Percentiles rank a stretch among this genome's conserved stretches.
Evolutionary conservation across 352 stramenopile genomes (phyloP).

Genomic region (Phytophthora tubulina): DNA sequence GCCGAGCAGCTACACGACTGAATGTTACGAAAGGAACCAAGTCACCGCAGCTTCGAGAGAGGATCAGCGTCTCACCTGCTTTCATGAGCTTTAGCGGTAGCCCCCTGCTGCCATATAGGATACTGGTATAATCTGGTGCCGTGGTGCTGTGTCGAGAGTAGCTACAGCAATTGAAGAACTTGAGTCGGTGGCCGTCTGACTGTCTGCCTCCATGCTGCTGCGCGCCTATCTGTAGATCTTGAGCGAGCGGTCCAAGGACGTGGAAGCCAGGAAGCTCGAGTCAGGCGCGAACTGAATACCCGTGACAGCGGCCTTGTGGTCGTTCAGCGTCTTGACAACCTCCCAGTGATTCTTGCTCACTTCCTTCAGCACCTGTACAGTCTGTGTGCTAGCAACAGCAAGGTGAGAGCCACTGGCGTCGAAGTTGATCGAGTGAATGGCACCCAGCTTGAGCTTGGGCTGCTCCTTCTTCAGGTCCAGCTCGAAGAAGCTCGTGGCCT

Average conservation of each 20-base stretch:
- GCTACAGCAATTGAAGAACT: slow-evolving; percentile 10
- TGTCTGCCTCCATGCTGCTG: background rate
- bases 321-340: slow-evolving; percentile 64
- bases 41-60: slow-evolving; percentile 7
- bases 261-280: slow-evolving; percentile 70
- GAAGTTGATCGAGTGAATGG: slow-evolving; percentile 68
- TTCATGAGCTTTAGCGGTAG: slow-evolving; percentile 2
- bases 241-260: slow-evolving; percentile 81
- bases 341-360: slow-evolving; percentile 72
- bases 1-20: slow-evolving; percentile 15
- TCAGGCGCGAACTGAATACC: slow-evolving; percentile 66
- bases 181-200: background rate
- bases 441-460: slow-evolving; percentile 48
- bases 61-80: slow-evolving; percentile 23
- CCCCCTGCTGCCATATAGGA: slow-evolving; percentile 3
- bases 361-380: slow-evolving; percentile 69
- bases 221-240: slow-evolving; percentile 74
- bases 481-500: slow-evolving; percentile 83
- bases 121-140: background rate
- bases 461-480: slow-evolving; percentile 57
- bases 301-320: slow-evolving; percentile 78
- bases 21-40: slow-evolving; percentile 24
- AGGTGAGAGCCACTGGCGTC: slow-evolving; percentile 70
- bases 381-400: slow-evolving; percentile 55
- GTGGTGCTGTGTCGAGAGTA: background rate